A percentile compares a stretch with the other conserved stretches of the same genome.
Evolutionary conservation across 2,329 filamentous ascomycete species (phyloP).

Genomic region (Fusarium sarcochroum): DNA sequence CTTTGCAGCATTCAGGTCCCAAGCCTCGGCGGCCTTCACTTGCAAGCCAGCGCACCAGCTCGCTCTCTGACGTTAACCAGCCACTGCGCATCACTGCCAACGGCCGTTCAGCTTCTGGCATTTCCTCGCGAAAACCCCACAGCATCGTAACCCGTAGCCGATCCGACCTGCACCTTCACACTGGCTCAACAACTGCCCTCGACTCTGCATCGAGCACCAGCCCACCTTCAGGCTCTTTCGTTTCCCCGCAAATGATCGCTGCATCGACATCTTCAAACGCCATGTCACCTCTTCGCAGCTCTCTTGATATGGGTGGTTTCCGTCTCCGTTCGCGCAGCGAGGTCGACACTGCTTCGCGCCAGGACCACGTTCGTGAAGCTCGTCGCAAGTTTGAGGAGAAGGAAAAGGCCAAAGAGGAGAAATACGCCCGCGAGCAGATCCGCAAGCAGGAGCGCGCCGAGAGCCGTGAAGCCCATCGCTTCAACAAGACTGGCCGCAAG

Average conservation of each 20-base stretch:
- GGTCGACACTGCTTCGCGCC: constrained; percentile 66
- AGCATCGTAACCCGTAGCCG: constrained; percentile 56
- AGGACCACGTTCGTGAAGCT: constrained; percentile 71
- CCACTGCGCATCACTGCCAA: constrained; percentile 45
- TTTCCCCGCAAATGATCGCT: constrained; percentile 46
- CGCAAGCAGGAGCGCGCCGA: constrained; percentile 71
- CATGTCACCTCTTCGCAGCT: constrained; percentile 68
- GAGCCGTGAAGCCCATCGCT: constrained; percentile 67
- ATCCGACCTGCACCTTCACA: constrained; percentile 62
- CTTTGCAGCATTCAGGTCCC: constrained; percentile 36
- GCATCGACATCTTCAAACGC: constrained; percentile 54
- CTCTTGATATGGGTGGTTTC: constrained; percentile 70
- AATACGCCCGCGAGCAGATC: constrained; percentile 71
- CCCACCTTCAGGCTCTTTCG: constrained; percentile 47
- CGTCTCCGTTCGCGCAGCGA: constrained; percentile 73
- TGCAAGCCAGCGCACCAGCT: constrained; percentile 54
- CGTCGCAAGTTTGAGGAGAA: constrained; percentile 75
- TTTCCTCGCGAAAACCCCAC: constrained; percentile 58
- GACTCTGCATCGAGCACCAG: constrained; percentile 47
- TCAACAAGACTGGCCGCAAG: constrained; percentile 63
- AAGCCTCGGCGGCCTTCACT: constrained; percentile 51
- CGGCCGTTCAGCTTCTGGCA: constrained; percentile 48
- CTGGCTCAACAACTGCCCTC: constrained; percentile 47
- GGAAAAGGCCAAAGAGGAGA: constrained; percentile 73
- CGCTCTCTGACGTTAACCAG: constrained; percentile 53